phyloP scores from a whole-genome alignment of 441 rosid species.

The Aleurites moluccanus region DNA sequence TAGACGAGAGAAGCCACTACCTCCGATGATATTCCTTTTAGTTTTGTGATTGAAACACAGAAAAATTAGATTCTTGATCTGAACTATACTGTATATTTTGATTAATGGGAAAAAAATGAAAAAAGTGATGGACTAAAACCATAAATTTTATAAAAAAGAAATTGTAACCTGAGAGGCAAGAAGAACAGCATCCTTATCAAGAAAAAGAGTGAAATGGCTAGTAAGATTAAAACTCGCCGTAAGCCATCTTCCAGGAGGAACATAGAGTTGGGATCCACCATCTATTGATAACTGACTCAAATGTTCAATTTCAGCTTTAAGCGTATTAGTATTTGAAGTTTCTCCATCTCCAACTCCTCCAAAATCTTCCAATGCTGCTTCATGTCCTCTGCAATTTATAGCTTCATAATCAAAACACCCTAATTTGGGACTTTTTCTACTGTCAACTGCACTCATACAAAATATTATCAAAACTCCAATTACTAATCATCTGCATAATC shows the following conservation, averaged over 20 bases:
- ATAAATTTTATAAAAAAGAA: no score
- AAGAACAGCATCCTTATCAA: conserved; percentile 61
- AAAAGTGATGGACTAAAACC: background rate
- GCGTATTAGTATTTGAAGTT: conserved; percentile 62
- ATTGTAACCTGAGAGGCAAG: conserved; percentile 61
- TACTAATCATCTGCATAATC: conserved; percentile 29
- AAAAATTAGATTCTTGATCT: no score
- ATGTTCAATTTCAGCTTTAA: conserved; percentile 44
- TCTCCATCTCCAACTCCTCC: conserved; percentile 83
- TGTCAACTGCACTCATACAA: conserved; percentile 32
- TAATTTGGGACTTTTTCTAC: conserved; percentile 19
- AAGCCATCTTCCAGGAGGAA: conserved; percentile 80
- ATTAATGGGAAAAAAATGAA: no score
- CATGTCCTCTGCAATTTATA: conserved; percentile 62
- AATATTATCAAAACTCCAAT: conserved; percentile 32
- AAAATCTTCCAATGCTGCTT: conserved; percentile 56
- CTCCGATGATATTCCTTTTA: no score
- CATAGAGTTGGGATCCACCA: conserved; percentile 72
- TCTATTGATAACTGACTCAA: conserved; percentile 43
- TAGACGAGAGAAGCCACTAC: no score
- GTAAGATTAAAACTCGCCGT: conserved; percentile 85
- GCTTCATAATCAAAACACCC: conserved; percentile 36
- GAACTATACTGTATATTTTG: no score
- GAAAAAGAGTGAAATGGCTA: conserved; percentile 75
- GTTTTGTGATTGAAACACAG: no score